Conservation (phyloP, 129 eudicot genomes). For the Cynara cardunculus region DNA sequence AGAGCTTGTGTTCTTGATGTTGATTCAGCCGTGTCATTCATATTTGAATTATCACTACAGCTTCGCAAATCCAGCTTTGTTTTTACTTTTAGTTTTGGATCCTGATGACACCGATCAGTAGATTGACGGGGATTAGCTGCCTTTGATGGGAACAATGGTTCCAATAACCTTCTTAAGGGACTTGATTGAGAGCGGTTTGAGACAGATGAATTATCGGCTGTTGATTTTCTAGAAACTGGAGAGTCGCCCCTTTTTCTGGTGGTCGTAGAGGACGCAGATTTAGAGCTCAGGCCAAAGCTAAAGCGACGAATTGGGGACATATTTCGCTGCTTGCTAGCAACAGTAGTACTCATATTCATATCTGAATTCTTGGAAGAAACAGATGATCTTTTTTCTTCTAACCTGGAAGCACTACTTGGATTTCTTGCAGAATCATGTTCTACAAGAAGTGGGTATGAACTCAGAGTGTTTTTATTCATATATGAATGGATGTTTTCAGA, state of each 20-base stretch:
- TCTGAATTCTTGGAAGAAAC: conserved; percentile 27
- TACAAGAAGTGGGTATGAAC: neutral
- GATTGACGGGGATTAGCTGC: conserved; percentile 27
- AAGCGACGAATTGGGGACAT: conserved; percentile 67
- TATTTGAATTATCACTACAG: conserved; percentile 12
- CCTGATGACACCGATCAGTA: conserved; percentile 11
- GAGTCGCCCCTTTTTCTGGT: conserved; percentile 25
- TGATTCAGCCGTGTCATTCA: conserved; percentile 8
- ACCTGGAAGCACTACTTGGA: conserved; percentile 15
- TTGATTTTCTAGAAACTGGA: conserved; percentile 17
- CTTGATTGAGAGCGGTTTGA: conserved; percentile 44
- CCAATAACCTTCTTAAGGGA: conserved; percentile 67
- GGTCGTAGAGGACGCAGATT: neutral
- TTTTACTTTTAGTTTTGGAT: conserved; percentile 17
- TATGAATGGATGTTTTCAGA: conserved; percentile 4
- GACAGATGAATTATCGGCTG: conserved; percentile 26
- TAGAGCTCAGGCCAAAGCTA: conserved; percentile 39
- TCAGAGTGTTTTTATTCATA: conserved; percentile 2
- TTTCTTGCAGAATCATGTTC: conserved; percentile 17
- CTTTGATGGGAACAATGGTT: conserved; percentile 52
- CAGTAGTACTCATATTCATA: conserved; percentile 19
- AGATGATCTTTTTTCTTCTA: conserved; percentile 36
- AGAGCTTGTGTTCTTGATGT: conserved; percentile 25
- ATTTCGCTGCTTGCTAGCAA: conserved; percentile 42
- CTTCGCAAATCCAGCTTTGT: conserved; percentile 22